A percentile compares a stretch with the other conserved stretches of the same genome.
Conservation (phyloP, 768 basidiomycete genomes). For the Xerocomus potaroensis region DNA sequence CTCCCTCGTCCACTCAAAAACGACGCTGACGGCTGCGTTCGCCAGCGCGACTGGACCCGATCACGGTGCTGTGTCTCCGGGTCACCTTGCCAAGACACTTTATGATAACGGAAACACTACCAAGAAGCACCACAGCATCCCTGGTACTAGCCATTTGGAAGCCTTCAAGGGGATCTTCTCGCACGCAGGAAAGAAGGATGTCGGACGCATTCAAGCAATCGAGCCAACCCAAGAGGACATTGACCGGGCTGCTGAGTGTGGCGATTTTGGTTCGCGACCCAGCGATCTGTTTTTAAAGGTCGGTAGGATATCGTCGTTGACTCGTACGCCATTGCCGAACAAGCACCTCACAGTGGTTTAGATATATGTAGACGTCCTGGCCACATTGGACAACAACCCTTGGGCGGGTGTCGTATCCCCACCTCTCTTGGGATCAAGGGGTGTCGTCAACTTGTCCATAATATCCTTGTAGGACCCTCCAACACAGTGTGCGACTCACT, state of each 20-base stretch:
- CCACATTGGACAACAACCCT: slow-evolving; percentile 52
- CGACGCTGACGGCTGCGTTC: slow-evolving; percentile 41
- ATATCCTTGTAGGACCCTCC: slow-evolving; percentile 44
- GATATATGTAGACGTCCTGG: slow-evolving; percentile 62
- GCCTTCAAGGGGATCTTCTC: slow-evolving; percentile 19
- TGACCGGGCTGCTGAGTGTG: slow-evolving; percentile 44
- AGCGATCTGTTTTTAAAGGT: slow-evolving; percentile 61
- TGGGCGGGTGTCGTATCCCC: slow-evolving; percentile 58
- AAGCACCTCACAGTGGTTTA: slow-evolving; percentile 21
- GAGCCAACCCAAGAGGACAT: slow-evolving; percentile 39
- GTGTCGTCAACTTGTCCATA: slow-evolving; percentile 58
- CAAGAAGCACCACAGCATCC: slow-evolving; percentile 26
- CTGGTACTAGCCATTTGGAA: slow-evolving; percentile 13
- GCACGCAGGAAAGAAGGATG: slow-evolving; percentile 13
- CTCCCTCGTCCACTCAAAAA: slow-evolving; percentile 28
- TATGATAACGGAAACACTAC: slow-evolving; percentile 32
- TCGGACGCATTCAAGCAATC: slow-evolving; percentile 17
- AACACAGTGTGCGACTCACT: neutral
- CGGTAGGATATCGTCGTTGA: slow-evolving; percentile 15
- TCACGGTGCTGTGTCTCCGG: slow-evolving; percentile 21
- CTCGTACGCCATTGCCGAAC: no score
- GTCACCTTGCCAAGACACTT: slow-evolving; percentile 36
- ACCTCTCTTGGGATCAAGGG: slow-evolving; percentile 56
- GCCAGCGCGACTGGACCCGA: slow-evolving; percentile 32
- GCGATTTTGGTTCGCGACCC: slow-evolving; percentile 49